Percentiles rank a stretch among this genome's conserved stretches.
Conservation (phyloP, 352 stramenopile species). For the Pythium apleroticum region DNA sequence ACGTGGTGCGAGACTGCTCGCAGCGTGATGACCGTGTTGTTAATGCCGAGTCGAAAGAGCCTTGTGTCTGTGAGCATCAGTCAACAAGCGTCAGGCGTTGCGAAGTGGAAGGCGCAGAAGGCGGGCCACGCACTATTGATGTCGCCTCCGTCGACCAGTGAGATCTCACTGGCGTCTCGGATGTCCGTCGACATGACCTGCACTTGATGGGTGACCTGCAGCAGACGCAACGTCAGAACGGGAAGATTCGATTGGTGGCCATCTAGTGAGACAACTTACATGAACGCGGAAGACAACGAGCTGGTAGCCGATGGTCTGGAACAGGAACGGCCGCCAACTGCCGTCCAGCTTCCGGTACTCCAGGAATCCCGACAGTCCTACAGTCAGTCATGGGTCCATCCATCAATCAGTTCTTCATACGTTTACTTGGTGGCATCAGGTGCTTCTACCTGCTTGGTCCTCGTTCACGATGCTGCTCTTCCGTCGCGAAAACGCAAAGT, state of each 20-base stretch:
- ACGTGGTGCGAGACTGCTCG: constrained; percentile 66
- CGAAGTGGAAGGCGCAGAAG: too few relatives aligned
- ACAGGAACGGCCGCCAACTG: constrained; percentile 73
- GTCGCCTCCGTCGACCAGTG: constrained; percentile 36
- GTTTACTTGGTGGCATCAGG: too few relatives aligned
- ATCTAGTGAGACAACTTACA: constrained; percentile 27
- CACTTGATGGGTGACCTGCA: constrained; percentile 63
- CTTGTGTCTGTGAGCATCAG: constrained; percentile 22
- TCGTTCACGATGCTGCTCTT: constrained; percentile 48
- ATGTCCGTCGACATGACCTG: constrained; percentile 74
- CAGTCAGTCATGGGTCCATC: background rate
- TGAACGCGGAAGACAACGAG: constrained; percentile 71
- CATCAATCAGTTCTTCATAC: background rate
- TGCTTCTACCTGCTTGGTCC: constrained; percentile 31
- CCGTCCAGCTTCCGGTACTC: constrained; percentile 74
- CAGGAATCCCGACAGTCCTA: constrained; percentile 54
- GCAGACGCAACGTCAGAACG: background rate
- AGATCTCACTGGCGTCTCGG: constrained; percentile 56
- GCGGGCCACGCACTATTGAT: constrained; percentile 8
- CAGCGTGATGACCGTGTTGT: constrained; percentile 63
- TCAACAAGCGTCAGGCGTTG: too few relatives aligned
- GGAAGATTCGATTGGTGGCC: background rate
- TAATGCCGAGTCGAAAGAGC: constrained; percentile 60
- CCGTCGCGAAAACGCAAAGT: constrained; percentile 62
- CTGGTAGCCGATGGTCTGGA: constrained; percentile 70